phyloP scores from a whole-genome alignment of 176 grass and related monocot genomes.

The Oryza meridionalis region DNA sequence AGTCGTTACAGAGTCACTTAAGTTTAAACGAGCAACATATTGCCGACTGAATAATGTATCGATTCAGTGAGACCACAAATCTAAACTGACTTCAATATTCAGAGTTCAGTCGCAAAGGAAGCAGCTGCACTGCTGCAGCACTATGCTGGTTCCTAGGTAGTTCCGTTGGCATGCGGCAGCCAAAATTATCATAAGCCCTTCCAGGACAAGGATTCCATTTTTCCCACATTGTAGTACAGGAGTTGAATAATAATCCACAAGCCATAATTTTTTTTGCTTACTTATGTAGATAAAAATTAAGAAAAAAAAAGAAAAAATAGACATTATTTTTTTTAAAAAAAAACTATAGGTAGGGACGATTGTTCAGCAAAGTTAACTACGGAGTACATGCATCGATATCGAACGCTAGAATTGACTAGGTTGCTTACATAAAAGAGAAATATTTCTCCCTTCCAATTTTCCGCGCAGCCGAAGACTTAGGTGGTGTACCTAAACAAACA shows the following conservation, averaged over 20 bases:
- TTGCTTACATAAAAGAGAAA: no score
- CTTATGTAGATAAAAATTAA: not conserved
- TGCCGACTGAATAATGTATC: not conserved
- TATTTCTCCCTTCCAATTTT: not conserved
- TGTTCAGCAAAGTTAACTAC: not conserved
- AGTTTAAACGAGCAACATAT: not conserved
- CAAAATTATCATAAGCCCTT: not conserved
- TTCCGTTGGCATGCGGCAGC: not conserved
- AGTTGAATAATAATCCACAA: not conserved
- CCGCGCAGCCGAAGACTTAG: no score
- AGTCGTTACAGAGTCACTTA: not conserved
- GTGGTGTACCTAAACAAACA: not conserved
- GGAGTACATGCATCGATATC: not conserved
- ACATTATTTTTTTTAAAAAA: not conserved
- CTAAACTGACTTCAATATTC: not conserved
- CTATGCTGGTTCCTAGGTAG: not conserved
- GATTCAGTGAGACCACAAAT: conserved; percentile 9
- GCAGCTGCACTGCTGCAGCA: not conserved
- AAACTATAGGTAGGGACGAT: not conserved
- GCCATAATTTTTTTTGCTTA: not conserved
- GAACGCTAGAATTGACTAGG: not conserved
- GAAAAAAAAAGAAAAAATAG: not conserved
- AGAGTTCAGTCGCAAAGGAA: conserved; percentile 20
- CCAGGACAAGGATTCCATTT: not conserved
- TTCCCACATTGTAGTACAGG: not conserved